Evolutionary conservation across 805 yeast species (phyloP).

Genomic region (Saturnispora dispora): DNA sequence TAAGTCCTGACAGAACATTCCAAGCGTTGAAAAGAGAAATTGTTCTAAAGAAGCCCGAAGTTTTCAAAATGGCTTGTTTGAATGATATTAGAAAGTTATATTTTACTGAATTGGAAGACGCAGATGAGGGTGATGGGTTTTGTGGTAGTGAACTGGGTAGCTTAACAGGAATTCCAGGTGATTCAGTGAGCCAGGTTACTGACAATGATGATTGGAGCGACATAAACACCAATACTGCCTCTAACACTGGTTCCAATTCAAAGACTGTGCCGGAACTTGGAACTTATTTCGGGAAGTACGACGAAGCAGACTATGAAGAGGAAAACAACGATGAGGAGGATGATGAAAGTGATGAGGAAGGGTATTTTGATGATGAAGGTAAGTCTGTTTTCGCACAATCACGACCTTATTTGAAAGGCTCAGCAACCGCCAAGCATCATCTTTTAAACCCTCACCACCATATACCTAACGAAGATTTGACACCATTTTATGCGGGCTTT

Average conservation of each 20-base stretch:
- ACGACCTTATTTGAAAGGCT: neutral
- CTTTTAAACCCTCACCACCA: conserved; percentile 7
- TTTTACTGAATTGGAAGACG: conserved; percentile 13
- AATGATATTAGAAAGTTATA: conserved; percentile 75
- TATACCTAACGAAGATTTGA: conserved; percentile 26
- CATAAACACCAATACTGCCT: conserved; percentile 13
- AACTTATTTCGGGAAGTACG: neutral
- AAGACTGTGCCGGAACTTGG: neutral
- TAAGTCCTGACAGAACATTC: conserved; percentile 93
- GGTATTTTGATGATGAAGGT: neutral
- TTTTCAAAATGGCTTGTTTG: conserved; percentile 96
- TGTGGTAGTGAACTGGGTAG: conserved; percentile 2
- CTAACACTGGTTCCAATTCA: neutral
- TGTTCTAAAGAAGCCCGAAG: conserved; percentile 89
- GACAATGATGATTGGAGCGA: conserved; percentile 15
- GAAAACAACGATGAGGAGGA: neutral
- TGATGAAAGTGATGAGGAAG: neutral
- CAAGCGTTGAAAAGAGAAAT: conserved; percentile 92
- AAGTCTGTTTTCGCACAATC: neutral
- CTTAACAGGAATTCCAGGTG: neutral
- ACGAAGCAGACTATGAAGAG: neutral
- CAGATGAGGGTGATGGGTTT: conserved; percentile 1
- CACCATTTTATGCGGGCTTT: conserved; percentile 95
- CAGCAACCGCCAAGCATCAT: conserved; percentile 2
- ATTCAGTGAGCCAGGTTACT: neutral